These are phyloP conservation scores for Salisapilia sapeloensis DNA, from an alignment of 352 stramenopile species.

Conservation along the genomic window DNA sequence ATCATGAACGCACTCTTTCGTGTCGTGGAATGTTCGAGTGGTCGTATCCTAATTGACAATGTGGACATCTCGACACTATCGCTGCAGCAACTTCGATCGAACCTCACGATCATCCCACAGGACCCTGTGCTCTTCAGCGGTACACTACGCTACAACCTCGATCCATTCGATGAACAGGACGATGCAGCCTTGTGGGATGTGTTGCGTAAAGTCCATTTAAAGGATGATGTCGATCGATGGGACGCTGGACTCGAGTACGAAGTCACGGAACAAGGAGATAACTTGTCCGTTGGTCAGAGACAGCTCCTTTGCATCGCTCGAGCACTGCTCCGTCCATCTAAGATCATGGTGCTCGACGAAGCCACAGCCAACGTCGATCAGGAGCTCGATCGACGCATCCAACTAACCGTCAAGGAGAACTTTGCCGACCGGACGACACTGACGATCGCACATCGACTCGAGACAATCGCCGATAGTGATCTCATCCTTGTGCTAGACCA, in stretches of 20 bases:
- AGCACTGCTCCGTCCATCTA: slow-evolving; percentile 80
- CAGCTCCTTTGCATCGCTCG: slow-evolving; percentile 92
- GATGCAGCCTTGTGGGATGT: slow-evolving; percentile 34
- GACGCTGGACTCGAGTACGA: slow-evolving; percentile 54
- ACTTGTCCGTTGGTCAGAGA: slow-evolving; percentile 92
- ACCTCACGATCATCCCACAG: slow-evolving; percentile 60
- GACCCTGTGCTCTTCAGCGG: slow-evolving; percentile 90
- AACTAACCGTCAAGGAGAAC: slow-evolving; percentile 30
- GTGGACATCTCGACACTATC: slow-evolving; percentile 44
- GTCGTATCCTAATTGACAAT: slow-evolving; percentile 79
- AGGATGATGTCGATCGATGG: slow-evolving; percentile 7
- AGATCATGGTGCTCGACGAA: slow-evolving; percentile 90
- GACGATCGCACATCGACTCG: slow-evolving; percentile 93
- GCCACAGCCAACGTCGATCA: slow-evolving; percentile 86
- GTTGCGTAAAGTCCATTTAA: slow-evolving; percentile 18
- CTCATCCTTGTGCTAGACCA: slow-evolving; percentile 93
- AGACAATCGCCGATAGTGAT: slow-evolving; percentile 96
- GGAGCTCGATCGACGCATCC: slow-evolving; percentile 75
- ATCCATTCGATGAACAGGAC: slow-evolving; percentile 71
- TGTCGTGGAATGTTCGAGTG: slow-evolving; percentile 15
- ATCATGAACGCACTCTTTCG: slow-evolving; percentile 38
- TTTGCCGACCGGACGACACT: slow-evolving; percentile 88
- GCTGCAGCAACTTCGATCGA: slow-evolving; percentile 19
- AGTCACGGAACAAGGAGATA: slow-evolving; percentile 84
- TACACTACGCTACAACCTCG: slow-evolving; percentile 83